Evolutionary conservation across 2,329 filamentous ascomycete species (phyloP).

Genomic region (Nemania serpens): DNA sequence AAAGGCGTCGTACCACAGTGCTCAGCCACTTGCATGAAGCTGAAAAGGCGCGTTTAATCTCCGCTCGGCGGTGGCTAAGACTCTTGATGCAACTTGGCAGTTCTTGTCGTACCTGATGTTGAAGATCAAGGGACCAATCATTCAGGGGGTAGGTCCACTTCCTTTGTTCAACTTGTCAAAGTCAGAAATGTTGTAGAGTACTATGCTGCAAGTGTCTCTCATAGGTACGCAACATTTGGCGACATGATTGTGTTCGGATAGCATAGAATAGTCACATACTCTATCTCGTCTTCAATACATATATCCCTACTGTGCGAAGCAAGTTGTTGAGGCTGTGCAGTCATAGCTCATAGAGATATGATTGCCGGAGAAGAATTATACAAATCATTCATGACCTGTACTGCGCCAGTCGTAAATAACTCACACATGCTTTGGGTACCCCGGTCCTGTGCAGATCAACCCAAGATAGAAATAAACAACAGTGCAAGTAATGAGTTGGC

Average conservation of each 20-base stretch:
- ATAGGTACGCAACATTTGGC: background rate
- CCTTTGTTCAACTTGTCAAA: background rate
- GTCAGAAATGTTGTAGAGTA: background rate
- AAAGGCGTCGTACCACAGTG: constrained; percentile 4
- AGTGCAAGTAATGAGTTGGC: background rate
- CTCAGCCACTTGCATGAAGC: constrained; percentile 21
- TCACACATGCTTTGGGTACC: background rate
- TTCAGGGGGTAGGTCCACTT: background rate
- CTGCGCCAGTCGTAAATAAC: background rate
- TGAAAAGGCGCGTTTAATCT: constrained; percentile 19
- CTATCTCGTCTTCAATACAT: background rate
- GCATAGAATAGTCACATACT: background rate
- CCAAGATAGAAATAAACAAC: constrained; percentile 25
- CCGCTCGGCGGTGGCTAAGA: constrained; percentile 12
- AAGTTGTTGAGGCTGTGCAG: background rate
- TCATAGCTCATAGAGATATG: background rate
- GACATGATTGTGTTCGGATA: background rate
- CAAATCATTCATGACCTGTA: background rate
- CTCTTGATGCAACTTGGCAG: constrained; percentile 8
- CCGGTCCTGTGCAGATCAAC: constrained; percentile 29
- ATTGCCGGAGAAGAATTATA: background rate
- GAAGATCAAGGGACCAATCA: constrained; percentile 3
- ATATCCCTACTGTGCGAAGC: background rate
- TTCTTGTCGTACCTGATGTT: constrained; percentile 2
- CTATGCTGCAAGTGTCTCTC: too few relatives aligned